phyloP scores from a whole-genome alignment of 768 basidiomycete genomes.

The Rubroboletus pulcherrimus region DNA sequence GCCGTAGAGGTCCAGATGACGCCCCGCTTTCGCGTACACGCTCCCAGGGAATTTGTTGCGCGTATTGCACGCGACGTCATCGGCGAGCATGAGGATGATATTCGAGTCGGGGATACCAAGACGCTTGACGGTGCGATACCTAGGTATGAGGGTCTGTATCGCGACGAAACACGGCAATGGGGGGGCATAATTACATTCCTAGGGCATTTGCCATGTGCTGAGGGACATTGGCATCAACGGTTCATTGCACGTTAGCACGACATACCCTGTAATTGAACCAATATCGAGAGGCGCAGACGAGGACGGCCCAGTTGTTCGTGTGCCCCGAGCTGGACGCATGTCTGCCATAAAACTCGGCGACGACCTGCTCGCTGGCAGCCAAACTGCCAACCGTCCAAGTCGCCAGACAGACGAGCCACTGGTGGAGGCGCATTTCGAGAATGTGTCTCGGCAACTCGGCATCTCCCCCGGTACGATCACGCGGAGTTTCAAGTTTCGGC shows the following conservation, averaged over 20 bases:
- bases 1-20: constrained; percentile 86
- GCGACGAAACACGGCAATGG: not conserved
- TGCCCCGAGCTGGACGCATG: constrained; percentile 46
- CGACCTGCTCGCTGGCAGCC: constrained; percentile 34
- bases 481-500: constrained; percentile 25
- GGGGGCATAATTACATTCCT: constrained; percentile 69
- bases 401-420: constrained; percentile 34
- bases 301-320: constrained; percentile 98
- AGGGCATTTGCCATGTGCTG: constrained; percentile 99
- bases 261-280: constrained; percentile 98
- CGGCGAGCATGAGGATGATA: constrained; percentile 98
- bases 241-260: constrained; percentile 4
- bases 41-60: constrained; percentile 90
- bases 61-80: constrained; percentile 91
- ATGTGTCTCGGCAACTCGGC: constrained; percentile 28
- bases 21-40: constrained; percentile 85
- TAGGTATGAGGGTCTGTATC: constrained; percentile 28
- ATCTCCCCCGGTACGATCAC: not conserved
- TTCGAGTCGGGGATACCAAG: constrained; percentile 98
- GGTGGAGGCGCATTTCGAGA: constrained; percentile 24
- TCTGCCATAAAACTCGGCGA: constrained; percentile 45
- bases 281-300: constrained; percentile 90
- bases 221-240: not conserved
- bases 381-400: constrained; percentile 33
- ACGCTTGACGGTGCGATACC: constrained; percentile 98